Conservation (phyloP, 495 filamentous ascomycete species). For the Platismatia glauca region DNA sequence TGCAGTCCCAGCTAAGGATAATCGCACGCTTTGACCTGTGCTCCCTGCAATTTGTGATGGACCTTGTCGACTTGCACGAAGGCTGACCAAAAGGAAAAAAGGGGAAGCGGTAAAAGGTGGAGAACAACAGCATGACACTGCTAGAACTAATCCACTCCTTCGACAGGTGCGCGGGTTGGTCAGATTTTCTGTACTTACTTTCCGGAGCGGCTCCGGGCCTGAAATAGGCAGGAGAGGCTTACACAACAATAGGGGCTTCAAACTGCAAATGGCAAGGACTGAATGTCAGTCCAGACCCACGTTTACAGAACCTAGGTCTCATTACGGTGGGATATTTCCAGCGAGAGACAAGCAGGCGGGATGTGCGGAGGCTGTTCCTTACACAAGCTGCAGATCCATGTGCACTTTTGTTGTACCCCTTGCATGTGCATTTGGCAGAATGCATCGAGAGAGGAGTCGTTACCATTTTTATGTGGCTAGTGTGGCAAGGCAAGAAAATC, state of each 20-base stretch:
- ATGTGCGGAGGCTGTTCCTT: not conserved
- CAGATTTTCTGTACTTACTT: not conserved
- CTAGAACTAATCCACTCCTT: not conserved
- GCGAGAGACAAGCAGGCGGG: not conserved
- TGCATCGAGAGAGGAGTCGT: not conserved
- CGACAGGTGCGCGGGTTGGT: not conserved
- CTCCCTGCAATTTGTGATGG: not conserved
- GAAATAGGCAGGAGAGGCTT: not conserved
- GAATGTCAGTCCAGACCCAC: not conserved
- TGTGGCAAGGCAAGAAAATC: not conserved
- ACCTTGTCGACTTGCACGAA: not conserved
- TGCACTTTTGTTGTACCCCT: not conserved
- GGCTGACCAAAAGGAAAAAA: not conserved
- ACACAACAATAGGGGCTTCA: not conserved
- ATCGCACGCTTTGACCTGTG: not conserved
- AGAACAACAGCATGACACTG: not conserved
- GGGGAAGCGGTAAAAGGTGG: not conserved
- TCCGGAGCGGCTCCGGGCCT: not conserved
- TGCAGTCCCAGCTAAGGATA: not conserved
- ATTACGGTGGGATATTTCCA: not conserved
- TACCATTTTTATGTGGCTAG: too few species aligned
- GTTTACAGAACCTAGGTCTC: not conserved
- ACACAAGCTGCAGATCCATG: not conserved
- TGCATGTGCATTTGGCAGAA: slow-evolving; percentile 4
- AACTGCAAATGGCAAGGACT: not conserved